Percentiles rank a stretch among this genome's conserved stretches.
Conservation (phyloP, 2,329 filamentous ascomycete genomes). For the Helicocarpus griseus region DNA sequence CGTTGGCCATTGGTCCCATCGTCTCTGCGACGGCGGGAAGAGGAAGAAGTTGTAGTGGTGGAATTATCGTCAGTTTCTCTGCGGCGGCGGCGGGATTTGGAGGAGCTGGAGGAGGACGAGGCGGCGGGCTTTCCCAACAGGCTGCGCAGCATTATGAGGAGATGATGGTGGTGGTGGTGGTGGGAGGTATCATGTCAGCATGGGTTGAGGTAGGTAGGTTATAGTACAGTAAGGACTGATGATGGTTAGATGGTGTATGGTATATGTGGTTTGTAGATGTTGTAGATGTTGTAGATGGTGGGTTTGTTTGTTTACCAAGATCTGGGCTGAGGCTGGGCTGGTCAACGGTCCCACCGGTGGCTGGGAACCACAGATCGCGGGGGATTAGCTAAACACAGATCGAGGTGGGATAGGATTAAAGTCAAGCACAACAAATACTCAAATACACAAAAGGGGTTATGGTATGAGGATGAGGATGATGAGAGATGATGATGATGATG, state of each 20-base stretch:
- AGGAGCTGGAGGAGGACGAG: conserved; percentile 4
- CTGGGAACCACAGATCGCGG: neutral
- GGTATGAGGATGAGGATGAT: neutral
- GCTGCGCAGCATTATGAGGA: conserved; percentile 5
- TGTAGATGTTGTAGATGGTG: neutral
- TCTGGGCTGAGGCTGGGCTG: neutral
- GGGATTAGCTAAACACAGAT: neutral
- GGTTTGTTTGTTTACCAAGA: neutral
- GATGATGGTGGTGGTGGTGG: neutral
- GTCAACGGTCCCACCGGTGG: neutral
- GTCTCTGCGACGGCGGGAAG: conserved; percentile 9
- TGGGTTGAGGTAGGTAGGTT: neutral
- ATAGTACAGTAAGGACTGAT: neutral
- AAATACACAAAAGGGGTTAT: neutral
- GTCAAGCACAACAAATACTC: neutral
- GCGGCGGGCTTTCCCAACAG: conserved; percentile 6
- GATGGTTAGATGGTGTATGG: neutral
- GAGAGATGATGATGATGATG: too few species aligned
- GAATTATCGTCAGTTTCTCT: conserved; percentile 9
- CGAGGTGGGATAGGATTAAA: neutral
- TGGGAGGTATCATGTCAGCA: neutral
- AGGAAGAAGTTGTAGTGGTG: conserved; percentile 8
- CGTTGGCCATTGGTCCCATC: conserved; percentile 21
- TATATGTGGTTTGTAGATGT: neutral
- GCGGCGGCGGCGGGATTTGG: conserved; percentile 17